Evolutionary conservation across 208 protist genomes (phyloP).

Genomic region (Tritrichomonas foetus): DNA sequence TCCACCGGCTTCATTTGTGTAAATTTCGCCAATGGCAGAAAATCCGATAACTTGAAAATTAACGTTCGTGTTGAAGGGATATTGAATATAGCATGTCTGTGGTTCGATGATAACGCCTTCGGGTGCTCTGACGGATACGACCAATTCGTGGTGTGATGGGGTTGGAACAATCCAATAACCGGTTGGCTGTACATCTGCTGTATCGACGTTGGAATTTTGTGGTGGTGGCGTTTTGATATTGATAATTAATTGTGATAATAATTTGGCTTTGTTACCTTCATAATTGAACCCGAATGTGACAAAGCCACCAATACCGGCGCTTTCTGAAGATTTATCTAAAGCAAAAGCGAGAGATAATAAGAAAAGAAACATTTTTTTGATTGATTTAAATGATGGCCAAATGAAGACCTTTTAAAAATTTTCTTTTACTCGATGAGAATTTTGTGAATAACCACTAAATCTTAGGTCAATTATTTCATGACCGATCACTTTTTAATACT

Average conservation of each 20-base stretch:
- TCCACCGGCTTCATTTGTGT: not conserved
- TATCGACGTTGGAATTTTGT: not conserved
- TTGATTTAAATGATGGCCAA: too few species aligned
- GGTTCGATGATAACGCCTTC: not conserved
- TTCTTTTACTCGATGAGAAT: too few species aligned
- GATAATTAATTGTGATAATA: not conserved
- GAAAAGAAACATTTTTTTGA: constrained; percentile 3
- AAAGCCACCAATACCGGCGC: not conserved
- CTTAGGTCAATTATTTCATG: too few species aligned
- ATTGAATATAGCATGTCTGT: not conserved
- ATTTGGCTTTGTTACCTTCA: not conserved
- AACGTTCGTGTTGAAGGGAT: constrained; percentile 6
- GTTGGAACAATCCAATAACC: constrained; percentile 29
- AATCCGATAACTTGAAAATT: constrained; percentile 3
- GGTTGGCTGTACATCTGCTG: not conserved
- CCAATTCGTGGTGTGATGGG: not conserved
- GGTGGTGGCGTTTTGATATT: constrained; percentile 27
- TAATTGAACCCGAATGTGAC: not conserved
- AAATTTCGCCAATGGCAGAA: not conserved
- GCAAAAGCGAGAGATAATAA: not conserved
- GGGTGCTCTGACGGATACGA: not conserved
- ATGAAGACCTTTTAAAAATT: too few species aligned
- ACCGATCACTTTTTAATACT: too few species aligned
- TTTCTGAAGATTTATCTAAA: not conserved
- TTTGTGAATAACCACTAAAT: too few species aligned